Evolutionary conservation across 2,329 filamentous ascomycete species (phyloP).

Genomic region (Tolypocladium inflatum): DNA sequence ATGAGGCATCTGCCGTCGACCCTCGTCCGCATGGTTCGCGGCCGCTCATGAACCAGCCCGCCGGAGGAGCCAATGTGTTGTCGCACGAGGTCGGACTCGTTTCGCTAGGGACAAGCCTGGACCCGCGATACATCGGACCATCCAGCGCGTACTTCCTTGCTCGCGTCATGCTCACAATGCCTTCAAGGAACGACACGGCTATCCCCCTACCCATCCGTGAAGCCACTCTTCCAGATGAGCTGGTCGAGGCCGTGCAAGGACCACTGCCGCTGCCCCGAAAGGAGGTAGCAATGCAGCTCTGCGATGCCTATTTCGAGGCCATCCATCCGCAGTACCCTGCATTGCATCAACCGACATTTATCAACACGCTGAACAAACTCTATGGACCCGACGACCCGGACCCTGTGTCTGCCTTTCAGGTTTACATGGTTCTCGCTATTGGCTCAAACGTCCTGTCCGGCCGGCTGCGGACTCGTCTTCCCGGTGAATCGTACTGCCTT

Average conservation of each 20-base stretch:
- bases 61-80: slow-evolving; percentile 11
- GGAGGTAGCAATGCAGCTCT: slow-evolving; percentile 29
- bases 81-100: slow-evolving; percentile 45
- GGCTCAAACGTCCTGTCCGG: neutral
- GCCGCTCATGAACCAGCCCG: neutral
- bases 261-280: slow-evolving; percentile 18
- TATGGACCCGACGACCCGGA: slow-evolving; percentile 19
- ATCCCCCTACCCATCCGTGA: neutral
- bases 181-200: neutral
- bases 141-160: slow-evolving; percentile 46
- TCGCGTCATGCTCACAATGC: slow-evolving; percentile 30
- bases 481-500: slow-evolving; percentile 38
- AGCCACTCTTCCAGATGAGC: slow-evolving; percentile 6
- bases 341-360: slow-evolving; percentile 33
- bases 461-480: slow-evolving; percentile 31
- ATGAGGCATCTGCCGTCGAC: neutral
- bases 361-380: slow-evolving; percentile 25
- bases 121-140: slow-evolving; percentile 43
- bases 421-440: slow-evolving; percentile 44
- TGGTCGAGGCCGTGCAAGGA: slow-evolving; percentile 22
- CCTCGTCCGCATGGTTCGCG: slow-evolving; percentile 3
- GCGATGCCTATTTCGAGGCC: slow-evolving; percentile 35
- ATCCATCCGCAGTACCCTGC: slow-evolving; percentile 41
- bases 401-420: slow-evolving; percentile 31
- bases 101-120: slow-evolving; percentile 35